Percentiles rank a stretch among this genome's conserved stretches.
Evolutionary conservation across 2,329 filamentous ascomycete species (phyloP).

Genomic region (Moelleriella libera): DNA sequence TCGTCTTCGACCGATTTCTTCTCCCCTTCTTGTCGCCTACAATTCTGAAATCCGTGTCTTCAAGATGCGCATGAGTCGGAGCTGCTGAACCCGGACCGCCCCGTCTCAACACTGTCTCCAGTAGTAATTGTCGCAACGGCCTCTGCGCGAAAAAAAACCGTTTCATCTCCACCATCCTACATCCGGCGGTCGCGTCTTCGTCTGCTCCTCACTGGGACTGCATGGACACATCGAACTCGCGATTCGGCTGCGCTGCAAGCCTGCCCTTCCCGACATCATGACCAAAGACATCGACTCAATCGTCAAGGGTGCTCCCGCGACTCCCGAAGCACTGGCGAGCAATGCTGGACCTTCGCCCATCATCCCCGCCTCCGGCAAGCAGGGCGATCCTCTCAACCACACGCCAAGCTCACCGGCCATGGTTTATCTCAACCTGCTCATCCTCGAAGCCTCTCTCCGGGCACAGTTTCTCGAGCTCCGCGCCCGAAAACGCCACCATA

Average conservation of each 20-base stretch:
- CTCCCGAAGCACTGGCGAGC: slow-evolving; percentile 35
- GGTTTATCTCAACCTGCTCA: slow-evolving; percentile 95
- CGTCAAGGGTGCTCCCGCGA: slow-evolving; percentile 74
- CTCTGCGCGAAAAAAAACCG: too few relatives aligned
- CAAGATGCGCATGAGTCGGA: too few relatives aligned
- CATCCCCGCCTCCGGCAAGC: slow-evolving; percentile 27
- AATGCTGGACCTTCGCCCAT: slow-evolving; percentile 27
- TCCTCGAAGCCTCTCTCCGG: slow-evolving; percentile 87
- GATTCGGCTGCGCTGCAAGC: not conserved
- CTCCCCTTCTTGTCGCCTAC: too few relatives aligned
- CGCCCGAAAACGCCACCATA: slow-evolving; percentile 78
- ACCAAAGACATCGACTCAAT: slow-evolving; percentile 67
- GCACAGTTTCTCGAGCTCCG: slow-evolving; percentile 86
- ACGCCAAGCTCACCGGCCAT: slow-evolving; percentile 86
- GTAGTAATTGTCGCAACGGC: too few relatives aligned
- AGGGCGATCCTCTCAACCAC: slow-evolving; percentile 59
- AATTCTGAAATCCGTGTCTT: too few relatives aligned
- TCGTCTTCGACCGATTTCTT: too few relatives aligned
- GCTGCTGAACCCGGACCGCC: too few relatives aligned
- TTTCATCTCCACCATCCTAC: too few relatives aligned
- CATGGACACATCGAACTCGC: not conserved
- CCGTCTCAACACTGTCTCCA: too few relatives aligned
- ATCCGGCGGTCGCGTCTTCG: too few relatives aligned
- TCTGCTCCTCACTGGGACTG: not conserved
- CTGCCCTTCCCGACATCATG: slow-evolving; percentile 24